A percentile compares a stretch with the other conserved stretches of the same genome.
These are phyloP conservation scores for Lycium ferocissimum DNA, from an alignment of 257 asterid species.

Conservation along the genomic window DNA sequence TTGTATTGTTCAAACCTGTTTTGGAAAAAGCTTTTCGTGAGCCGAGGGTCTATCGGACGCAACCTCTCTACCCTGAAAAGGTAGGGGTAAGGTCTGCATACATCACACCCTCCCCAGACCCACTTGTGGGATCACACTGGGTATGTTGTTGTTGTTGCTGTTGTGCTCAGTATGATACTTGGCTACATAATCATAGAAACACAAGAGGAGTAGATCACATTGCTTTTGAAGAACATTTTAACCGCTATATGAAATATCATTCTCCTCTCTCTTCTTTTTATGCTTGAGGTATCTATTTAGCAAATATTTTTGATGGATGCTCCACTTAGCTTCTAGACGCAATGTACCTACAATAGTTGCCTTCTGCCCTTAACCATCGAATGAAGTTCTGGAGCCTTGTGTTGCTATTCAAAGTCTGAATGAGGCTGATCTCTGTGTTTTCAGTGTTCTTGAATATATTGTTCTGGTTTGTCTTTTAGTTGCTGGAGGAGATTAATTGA, in stretches of 20 bases:
- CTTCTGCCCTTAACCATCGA: conserved; percentile 12
- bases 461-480: neutral
- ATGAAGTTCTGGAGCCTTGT: conserved; percentile 10
- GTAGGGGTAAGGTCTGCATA: no score
- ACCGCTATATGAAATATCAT: neutral
- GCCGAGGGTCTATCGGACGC: no score
- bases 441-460: conserved; percentile 12
- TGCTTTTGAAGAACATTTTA: neutral
- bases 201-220: conserved; percentile 19
- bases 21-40: no score
- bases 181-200: neutral
- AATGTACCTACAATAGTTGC: neutral
- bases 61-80: no score
- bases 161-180: conserved; percentile 6
- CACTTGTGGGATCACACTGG: no score
- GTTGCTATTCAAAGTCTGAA: neutral
- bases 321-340: conserved; percentile 1
- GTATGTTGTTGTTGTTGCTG: neutral
- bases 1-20: no score
- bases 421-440: conserved; percentile 1
- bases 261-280: neutral
- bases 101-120: no score
- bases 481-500: neutral
- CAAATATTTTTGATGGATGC: neutral
- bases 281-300: conserved; percentile 4